phyloP scores from a whole-genome alignment of 257 asterid genomes.

The Jaltomata sinuosa region DNA sequence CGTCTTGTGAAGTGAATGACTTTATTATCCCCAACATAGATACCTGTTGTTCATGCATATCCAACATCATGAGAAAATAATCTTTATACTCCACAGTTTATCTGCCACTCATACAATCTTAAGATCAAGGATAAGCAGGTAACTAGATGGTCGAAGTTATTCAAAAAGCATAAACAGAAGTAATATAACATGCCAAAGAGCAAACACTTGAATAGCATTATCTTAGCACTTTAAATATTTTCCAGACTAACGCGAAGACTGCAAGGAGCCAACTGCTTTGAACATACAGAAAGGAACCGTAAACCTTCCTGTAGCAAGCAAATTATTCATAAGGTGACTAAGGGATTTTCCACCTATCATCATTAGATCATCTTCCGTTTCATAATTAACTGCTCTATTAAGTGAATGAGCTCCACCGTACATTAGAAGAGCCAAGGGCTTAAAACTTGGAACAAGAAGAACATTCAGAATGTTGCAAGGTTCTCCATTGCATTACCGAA shows the following conservation, averaged over 20 bases:
- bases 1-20: slow-evolving; percentile 91
- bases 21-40: slow-evolving; percentile 68
- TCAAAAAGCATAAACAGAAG: neutral
- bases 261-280: neutral
- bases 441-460: neutral
- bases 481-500: neutral
- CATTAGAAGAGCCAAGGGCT: neutral
- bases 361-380: neutral
- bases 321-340: neutral
- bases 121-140: neutral
- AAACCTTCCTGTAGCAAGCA: neutral
- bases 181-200: neutral
- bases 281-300: neutral
- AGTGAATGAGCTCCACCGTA: neutral
- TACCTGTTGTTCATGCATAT: slow-evolving; percentile 27
- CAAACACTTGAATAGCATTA: neutral
- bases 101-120: neutral
- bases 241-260: neutral
- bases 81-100: neutral
- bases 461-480: neutral
- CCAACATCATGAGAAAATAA: neutral
- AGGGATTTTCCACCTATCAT: neutral
- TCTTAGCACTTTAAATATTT: neutral
- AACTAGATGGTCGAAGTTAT: neutral
- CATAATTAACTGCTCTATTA: neutral